phyloP scores from a whole-genome alignment of 495 filamentous ascomycete species.

The Talaromyces adpressus region DNA sequence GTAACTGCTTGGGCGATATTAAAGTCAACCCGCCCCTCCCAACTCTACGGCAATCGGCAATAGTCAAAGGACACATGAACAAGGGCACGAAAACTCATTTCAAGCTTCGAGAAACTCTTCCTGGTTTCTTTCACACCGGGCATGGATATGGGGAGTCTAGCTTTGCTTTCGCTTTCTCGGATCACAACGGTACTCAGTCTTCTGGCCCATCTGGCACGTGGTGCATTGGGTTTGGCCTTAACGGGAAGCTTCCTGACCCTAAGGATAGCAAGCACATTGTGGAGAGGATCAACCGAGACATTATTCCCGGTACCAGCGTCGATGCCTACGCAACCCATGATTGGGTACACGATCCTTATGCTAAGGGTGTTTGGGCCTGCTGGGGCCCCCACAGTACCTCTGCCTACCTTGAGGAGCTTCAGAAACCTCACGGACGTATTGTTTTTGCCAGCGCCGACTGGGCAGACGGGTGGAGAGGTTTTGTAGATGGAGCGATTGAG shows the following conservation, averaged over 20 bases:
- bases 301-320: background rate
- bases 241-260: no score
- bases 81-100: constrained; percentile 18
- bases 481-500: background rate
- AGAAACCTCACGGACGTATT: constrained; percentile 15
- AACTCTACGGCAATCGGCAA: constrained; percentile 12
- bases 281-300: no score
- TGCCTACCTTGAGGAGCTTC: constrained; percentile 16
- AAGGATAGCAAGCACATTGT: no score
- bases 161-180: background rate
- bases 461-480: background rate
- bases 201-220: constrained; percentile 12
- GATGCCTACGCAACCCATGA: constrained; percentile 19
- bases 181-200: constrained; percentile 18
- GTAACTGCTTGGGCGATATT: constrained; percentile 10
- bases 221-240: constrained; percentile 18
- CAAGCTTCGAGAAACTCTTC: constrained; percentile 6
- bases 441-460: constrained; percentile 26
- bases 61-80: constrained; percentile 17
- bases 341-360: constrained; percentile 24
- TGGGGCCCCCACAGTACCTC: constrained; percentile 13
- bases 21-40: constrained; percentile 18
- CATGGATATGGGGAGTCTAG: background rate
- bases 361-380: constrained; percentile 20
- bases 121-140: background rate